A percentile compares a stretch with the other conserved stretches of the same genome.
phyloP scores from a whole-genome alignment of 2,329 filamentous ascomycete genomes.

The Cladophialophora bantiana region DNA sequence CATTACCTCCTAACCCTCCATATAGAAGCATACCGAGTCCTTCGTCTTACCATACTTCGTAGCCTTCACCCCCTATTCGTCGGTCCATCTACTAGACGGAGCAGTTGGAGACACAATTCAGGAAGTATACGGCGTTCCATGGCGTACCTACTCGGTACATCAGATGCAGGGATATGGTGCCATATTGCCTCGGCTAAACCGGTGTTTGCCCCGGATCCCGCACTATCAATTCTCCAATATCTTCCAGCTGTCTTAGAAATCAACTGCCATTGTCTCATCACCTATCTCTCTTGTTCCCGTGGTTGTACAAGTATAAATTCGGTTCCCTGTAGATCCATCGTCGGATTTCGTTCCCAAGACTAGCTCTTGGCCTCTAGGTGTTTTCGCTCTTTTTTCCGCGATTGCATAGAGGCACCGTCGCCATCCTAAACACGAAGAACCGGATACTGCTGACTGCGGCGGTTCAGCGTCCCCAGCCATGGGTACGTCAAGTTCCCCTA shows the following conservation, averaged over 20 bases:
- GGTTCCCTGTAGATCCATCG: not conserved
- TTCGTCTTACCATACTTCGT: not conserved
- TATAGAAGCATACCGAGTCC: not conserved
- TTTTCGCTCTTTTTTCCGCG: not conserved
- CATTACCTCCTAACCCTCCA: not conserved
- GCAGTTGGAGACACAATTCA: not conserved
- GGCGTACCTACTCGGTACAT: too few species aligned
- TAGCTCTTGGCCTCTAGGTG: not conserved
- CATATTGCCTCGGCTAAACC: constrained; percentile 12
- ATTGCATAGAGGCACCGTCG: not conserved
- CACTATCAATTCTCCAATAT: constrained; percentile 20
- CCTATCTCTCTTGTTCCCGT: not conserved
- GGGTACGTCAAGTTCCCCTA: constrained; percentile 18
- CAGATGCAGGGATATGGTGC: not conserved
- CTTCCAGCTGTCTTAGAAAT: constrained; percentile 23
- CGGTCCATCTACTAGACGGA: not conserved
- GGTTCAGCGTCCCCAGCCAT: constrained; percentile 7
- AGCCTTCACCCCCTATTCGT: not conserved
- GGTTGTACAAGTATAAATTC: not conserved
- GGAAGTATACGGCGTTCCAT: not conserved
- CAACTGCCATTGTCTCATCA: not conserved
- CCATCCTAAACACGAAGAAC: not conserved
- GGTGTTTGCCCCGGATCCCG: not conserved
- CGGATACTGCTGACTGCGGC: not conserved
- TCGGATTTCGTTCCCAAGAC: not conserved